Base-by-base conservation (phyloP, 1,139 yeast species). In the Pichia cactophila region DNA sequence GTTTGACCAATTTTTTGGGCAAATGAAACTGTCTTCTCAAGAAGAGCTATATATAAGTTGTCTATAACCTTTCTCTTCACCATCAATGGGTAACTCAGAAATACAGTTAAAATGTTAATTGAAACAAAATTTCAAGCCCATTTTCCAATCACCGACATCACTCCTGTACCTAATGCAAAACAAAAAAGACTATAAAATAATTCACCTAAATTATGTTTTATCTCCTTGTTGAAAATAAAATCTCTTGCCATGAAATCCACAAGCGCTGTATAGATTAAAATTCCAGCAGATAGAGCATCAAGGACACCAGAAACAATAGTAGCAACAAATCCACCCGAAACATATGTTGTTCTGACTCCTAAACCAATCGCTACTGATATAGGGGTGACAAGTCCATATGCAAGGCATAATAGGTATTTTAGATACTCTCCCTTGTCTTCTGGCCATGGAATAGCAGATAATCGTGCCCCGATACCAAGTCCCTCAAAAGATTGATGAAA, bases 401-500 rank as follows among this genome's bases (percentile, higher is more conserved):
- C 60, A 26, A 54, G 12, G 45, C 64, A 60, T 8, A 61, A 46
- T 4, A 58, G 10, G 54, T 61, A 61, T 33, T 49, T 54, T 29
- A 36, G 33, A 16, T 35, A 36, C n/a, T 38, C 52, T n/a, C 63
- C 63, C 4, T 61, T 56, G 7, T 65, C 54, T 31, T 67, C 63
- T 31, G 86, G 84, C 89, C 92, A 86, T 37, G 75, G 70, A 5
- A 86, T 80, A 26, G 78, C 74, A 1, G 96, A 88, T 51, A 89
- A 74, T 65, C 97, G 78, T 9, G 95, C 78, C 47, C 97, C 97
- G 59, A 89, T 74, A 59, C 96, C 97, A 49, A 89, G 73, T 49
- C 97, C 97, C 72, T 89, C 97, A 66, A 89, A 89, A 70, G 85
- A 76, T 69, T 89, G 97, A 69, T 89, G 97, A 77, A 89, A 89